Evolutionary conservation across 345 rosid genomes (phyloP), one percentile per base, ranked within the genome.

Genomic region (Corchorus capsularis): DNA sequence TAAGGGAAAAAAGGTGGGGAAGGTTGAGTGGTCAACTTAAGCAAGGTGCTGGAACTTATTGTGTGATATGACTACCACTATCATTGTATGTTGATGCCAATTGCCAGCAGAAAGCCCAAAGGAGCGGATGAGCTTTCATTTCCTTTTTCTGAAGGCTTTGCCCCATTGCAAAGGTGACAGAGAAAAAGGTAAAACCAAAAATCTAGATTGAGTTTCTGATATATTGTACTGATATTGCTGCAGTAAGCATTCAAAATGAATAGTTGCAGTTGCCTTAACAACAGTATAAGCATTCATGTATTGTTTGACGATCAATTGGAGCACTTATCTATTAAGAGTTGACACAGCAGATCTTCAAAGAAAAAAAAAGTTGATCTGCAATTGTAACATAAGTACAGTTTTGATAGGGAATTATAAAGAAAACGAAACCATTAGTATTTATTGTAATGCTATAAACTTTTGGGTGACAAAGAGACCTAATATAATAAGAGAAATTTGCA

Each of bases 61-160:
- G 34, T 71, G 86, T 71, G 86, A 81, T 37, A 67, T 66, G 88
- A 85, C 74, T 61, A 52, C 82, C 78, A 74, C 79, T 75, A 17
- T 47, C 8, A 11, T 55, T 55, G 71, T 77, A 57, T 71, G 67
- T 67, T 77, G 41, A 68, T 19, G 20, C 46, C 22, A 53, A n/a
- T 79, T 62, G 76, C 55, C 70, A 77, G 67, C 16, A 70, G 39
- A 71, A 41, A 73, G 68, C 16, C 37, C 10, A 49, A 14, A 49
- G 17, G 68, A 81, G 63, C 2, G 72, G 79, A 64, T 64, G 27
- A 41, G 52, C 69, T 72, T 71, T 74, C 22, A 46, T 68, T 62
- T 71, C 69, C n/a, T 13, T 12, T 41, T 13, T 27, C 14, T 27
- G 34, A 5, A 7, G 64, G 32, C 45, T 35, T n/a, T 16, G 20